phyloP scores from a whole-genome alignment of 2,329 filamentous ascomycete species.

The Calonectria honghensis region DNA sequence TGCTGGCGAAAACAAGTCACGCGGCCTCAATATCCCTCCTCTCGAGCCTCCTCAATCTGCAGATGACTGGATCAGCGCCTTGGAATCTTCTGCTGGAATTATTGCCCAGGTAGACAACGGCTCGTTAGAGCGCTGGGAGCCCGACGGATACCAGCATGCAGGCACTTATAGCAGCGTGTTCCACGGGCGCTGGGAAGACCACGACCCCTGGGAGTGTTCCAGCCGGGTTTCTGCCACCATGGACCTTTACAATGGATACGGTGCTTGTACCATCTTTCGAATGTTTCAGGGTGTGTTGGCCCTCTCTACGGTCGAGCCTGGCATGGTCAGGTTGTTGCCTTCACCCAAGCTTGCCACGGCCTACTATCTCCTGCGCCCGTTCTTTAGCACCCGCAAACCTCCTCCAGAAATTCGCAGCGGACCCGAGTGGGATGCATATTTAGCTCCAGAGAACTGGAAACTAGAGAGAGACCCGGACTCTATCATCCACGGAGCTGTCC shows the following conservation, averaged over 20 bases:
- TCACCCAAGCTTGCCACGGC: constrained; percentile 85
- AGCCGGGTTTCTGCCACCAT: constrained; percentile 72
- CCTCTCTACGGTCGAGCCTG: constrained; percentile 74
- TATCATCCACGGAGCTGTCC: constrained; percentile 75
- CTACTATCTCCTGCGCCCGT: constrained; percentile 81
- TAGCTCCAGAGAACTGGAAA: constrained; percentile 67
- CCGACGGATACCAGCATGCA: constrained; percentile 78
- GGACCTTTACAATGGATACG: constrained; percentile 75
- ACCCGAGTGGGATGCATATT: constrained; percentile 70
- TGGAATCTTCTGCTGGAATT: constrained; percentile 67
- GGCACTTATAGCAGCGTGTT: constrained; percentile 74
- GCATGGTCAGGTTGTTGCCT: constrained; percentile 83
- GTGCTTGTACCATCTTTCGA: constrained; percentile 74
- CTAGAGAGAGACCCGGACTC: constrained; percentile 71
- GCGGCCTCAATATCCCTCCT: constrained; percentile 47
- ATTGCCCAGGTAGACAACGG: constrained; percentile 83
- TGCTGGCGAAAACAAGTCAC: constrained; percentile 58
- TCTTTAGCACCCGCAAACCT: constrained; percentile 68
- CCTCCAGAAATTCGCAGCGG: constrained; percentile 63
- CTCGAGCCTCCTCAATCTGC: constrained; percentile 57
- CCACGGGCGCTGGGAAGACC: constrained; percentile 72
- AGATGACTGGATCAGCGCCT: constrained; percentile 63
- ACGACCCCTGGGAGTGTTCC: constrained; percentile 74
- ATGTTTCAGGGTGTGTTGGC: constrained; percentile 76
- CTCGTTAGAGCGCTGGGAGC: constrained; percentile 83